Evolutionary conservation across 768 basidiomycete species (phyloP), one percentile per base, ranked within the genome.

Genomic region (Sistotremastrum niveocremeum): DNA sequence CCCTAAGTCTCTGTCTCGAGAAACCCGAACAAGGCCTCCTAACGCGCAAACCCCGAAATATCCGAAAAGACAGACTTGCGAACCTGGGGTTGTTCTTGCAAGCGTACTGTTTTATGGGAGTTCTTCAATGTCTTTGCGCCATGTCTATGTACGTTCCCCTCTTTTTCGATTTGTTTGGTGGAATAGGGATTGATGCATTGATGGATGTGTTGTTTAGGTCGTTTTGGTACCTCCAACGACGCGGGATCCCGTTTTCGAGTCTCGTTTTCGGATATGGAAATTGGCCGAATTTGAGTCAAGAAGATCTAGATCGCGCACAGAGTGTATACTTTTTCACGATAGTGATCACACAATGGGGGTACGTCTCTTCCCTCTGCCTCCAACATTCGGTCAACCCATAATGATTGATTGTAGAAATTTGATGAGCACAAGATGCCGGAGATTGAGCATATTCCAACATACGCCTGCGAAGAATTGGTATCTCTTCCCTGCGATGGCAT

Each of bases 261-360:
- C 53, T 74, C 8, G 62, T 62, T 11, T 58, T 72, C 37, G 65
- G 66, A 28, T 77, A 71, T 50, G 70, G 72, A 30, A 62, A 60
- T 12, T 65, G 62, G 42, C 66, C 69, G 6, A 61, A 55, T 8
- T 52, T 67, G n/a, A 64, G 65, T 41, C 53, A 63, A 29, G 66
- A 69, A 32, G 56, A 65, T 11, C 63, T 68, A 54, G 63, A 65
- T 50, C 56, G 62, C 30, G 74, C 75, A 4, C 76, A 78, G 57
- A 71, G 66, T 34, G 62, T 78, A 29, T 76, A 69, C 48, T 70
- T 68, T 56, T 69, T 71, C 54, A 68, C 70, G 11, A 59, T 76
- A 5, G 66, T 76, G 35, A 62, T 76, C 46, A 77, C 76, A 72
- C 79, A 79, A 60, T 76, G 70, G 68, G 73, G 73, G 20, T 20